These are phyloP conservation scores for Seiridium unicorne DNA, from an alignment of 2,329 filamentous ascomycete species.

Conservation along the genomic window DNA sequence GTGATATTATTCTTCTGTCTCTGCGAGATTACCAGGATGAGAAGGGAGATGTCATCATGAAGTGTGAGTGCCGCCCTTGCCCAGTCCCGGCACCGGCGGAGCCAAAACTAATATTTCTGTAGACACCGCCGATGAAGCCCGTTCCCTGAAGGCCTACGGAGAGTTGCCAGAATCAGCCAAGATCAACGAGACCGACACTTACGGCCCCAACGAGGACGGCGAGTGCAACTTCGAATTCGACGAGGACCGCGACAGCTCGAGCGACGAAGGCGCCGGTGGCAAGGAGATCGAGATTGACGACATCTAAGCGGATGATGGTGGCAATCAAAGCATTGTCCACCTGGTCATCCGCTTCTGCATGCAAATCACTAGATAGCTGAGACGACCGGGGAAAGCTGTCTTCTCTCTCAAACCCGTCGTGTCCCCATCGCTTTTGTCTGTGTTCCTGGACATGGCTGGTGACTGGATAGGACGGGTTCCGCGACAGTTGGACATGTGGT, in stretches of 20 bases:
- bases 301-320: conserved; percentile 59
- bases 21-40: conserved; percentile 92
- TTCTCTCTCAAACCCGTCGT: conserved; percentile 47
- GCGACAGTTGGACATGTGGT: conserved; percentile 44
- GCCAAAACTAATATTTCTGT: background rate
- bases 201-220: conserved; percentile 86
- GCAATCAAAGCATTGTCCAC: conserved; percentile 6
- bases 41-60: conserved; percentile 91
- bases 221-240: conserved; percentile 99
- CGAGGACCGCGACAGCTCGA: conserved; percentile 71
- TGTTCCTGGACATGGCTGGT: conserved; percentile 17
- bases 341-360: conserved; percentile 3
- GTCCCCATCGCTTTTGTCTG: background rate
- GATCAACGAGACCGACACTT: conserved; percentile 99
- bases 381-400: conserved; percentile 44
- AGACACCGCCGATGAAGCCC: conserved; percentile 88
- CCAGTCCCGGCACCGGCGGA: background rate
- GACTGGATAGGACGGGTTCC: conserved; percentile 17
- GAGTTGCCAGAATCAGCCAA: conserved; percentile 96
- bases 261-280: conserved; percentile 55
- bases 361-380: background rate
- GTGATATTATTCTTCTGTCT: conserved; percentile 86
- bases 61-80: conserved; percentile 46
- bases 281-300: conserved; percentile 90
- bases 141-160: conserved; percentile 93